Evolutionary conservation across 345 rosid genomes (phyloP), one percentile per base, ranked within the genome.

Genomic region (Acer yangbiense): DNA sequence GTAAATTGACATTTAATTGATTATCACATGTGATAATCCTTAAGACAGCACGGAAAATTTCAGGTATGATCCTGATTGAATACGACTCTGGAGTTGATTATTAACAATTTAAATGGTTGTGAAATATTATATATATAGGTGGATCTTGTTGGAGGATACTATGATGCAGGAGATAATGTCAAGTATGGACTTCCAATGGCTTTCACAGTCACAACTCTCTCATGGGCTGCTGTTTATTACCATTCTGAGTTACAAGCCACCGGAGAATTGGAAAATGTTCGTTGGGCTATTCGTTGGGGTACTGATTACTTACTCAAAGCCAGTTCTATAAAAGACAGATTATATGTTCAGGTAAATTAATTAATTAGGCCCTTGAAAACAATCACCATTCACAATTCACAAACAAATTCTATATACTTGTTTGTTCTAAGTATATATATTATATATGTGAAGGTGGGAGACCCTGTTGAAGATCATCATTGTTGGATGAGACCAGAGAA

Each of bases 111-210:
- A 7, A 65, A 13, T 27, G 35, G 41, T 57, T 43, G 11, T 8
- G 46, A 43, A 43, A 43, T 43, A 29, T 29, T 29, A 3, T 29
- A 29, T 29, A 2, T 43, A 9, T 62, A 93, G 98, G 86, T 86
- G 81, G 94, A 95, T 82, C 91, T 95, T 32, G 82, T 74, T 0
- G 98, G 99, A 55, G 99, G 99, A 69, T 93, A 92, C 76, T 95
- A 95, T 76, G 98, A 95, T 79, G 97, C 97, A 5, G 96, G 99
- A 46, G 96, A 93, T 86, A 93, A 95, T 65, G 92, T 95, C 50
- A 92, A 95, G 78, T 95, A 86, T 17, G 97, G 98, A 39, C 73
- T 95, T 9, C 99, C 98, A 3, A 87, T 93, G 98, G 99, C 99
- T 2, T 96, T 92, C 74, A 95, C 97, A 2, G 58, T 93, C 62